A percentile compares a stretch with the other conserved stretches of the same genome.
Evolutionary conservation across 179 eudicot genomes (phyloP).

Genomic region (Actinidia chinensis): DNA sequence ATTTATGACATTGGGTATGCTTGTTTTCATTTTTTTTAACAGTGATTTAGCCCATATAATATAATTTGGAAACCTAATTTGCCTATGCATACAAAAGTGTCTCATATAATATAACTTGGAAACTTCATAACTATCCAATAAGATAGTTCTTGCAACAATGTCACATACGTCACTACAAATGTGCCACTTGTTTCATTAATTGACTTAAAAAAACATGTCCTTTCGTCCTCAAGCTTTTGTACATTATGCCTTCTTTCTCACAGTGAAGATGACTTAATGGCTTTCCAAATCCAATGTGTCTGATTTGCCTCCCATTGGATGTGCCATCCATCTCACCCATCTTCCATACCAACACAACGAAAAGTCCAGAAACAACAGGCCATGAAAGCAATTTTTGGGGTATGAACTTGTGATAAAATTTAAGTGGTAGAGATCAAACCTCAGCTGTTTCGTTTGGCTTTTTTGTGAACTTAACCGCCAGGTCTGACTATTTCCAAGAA

Average conservation of each 20-base stretch:
- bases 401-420: background rate
- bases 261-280: background rate
- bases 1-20: too few relatives aligned
- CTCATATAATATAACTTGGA: background rate
- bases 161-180: background rate
- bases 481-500: background rate
- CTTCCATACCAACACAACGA: background rate
- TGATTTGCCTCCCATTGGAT: background rate
- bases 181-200: background rate
- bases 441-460: background rate
- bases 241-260: background rate
- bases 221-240: background rate
- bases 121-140: background rate
- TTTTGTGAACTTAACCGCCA: background rate
- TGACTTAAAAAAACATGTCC: background rate
- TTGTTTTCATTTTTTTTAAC: too few relatives aligned
- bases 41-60: background rate
- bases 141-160: background rate
- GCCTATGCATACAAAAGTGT: background rate
- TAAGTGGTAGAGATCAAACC: background rate
- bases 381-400: background rate
- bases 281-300: background rate
- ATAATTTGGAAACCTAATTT: background rate
- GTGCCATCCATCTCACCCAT: constrained; percentile 14
- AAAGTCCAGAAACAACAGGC: background rate